Base-by-base conservation (phyloP, 805 yeast species). In the Kazachstania kunashirensis region DNA sequence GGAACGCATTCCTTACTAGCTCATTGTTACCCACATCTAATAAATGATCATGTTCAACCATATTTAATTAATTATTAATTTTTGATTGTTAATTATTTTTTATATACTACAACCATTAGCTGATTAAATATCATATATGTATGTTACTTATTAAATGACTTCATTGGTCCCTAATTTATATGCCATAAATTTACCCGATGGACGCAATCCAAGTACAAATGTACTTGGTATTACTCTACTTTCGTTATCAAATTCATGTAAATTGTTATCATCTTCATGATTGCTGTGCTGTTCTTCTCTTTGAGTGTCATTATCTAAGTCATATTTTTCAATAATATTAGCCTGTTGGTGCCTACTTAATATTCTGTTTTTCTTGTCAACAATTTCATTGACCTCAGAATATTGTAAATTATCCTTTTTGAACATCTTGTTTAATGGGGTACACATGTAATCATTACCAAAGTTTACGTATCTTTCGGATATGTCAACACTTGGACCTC, bases 131-230 rank as follows among this genome's bases (percentile, higher is more conserved):
- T 11, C 10, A 24, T n/a, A 24, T 24, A 24, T n/a, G 13, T 7
- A 11, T n/a, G 7, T n/a, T n/a, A n/a, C n/a, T n/a, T 4, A 24
- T 16, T n/a, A 16, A 23, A 31, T 21, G 17, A 14, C n/a, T 23
- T 19, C 24, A 19, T 24, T 27, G 15, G 21, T 11, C 17, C 17
- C 20, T 15, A 55, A 42, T 53, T 70, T 75, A 71, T 73, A 76
- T 2, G 84, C 83, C 52, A 85, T 57, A 53, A 82, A 86, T 51
- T 69, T 68, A 3, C 86, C 84, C 35, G 83, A 73, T 50, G 85
- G 94, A 3, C 92, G 36, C 50, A 68, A 36, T 6, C 59, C 59
- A 11, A 49, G 28, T 5, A 47, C 46, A 33, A 46, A 52, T 3
- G 59, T 40, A 7, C 48, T 50, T 2, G 52, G 50, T 3, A 53